A percentile compares a stretch with the other conserved stretches of the same genome.
These are phyloP conservation scores for Metschnikowia borealis DNA, from an alignment of 805 yeast species.

Conservation along the genomic window DNA sequence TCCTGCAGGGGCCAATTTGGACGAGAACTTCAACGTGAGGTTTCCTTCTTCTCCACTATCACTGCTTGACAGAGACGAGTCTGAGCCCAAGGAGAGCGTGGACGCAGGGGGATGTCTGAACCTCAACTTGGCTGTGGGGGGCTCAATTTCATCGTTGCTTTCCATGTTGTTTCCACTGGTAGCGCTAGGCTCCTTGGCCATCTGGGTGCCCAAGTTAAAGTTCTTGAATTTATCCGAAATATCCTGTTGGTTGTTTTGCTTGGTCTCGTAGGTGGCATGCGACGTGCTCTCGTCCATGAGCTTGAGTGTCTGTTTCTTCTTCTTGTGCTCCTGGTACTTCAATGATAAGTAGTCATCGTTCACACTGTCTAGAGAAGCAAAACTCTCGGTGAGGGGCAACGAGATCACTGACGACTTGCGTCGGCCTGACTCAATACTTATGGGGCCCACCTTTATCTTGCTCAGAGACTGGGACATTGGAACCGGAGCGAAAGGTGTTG, in stretches of 20 bases:
- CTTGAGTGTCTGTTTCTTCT: slow-evolving; percentile 11
- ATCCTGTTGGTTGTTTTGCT: slow-evolving; percentile 1
- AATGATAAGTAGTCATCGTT: slow-evolving; percentile 51
- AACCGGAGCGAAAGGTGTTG: background rate
- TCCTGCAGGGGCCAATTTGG: slow-evolving; percentile 32
- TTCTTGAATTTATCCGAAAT: slow-evolving; percentile 29
- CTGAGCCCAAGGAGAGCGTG: slow-evolving; percentile 15
- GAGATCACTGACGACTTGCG: slow-evolving; percentile 66
- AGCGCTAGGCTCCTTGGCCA: slow-evolving; percentile 20
- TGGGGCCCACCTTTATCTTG: slow-evolving; percentile 34
- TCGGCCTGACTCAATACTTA: slow-evolving; percentile 21
- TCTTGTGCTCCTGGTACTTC: slow-evolving; percentile 33
- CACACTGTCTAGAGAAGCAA: slow-evolving; percentile 72
- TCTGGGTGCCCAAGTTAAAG: slow-evolving; percentile 35
- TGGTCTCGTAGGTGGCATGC: slow-evolving; percentile 5
- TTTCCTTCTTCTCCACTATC: slow-evolving; percentile 42
- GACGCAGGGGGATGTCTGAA: slow-evolving; percentile 3
- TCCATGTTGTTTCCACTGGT: slow-evolving; percentile 1
- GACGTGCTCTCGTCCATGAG: slow-evolving; percentile 5
- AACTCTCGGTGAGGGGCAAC: slow-evolving; percentile 66
- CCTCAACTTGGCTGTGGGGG: slow-evolving; percentile 7
- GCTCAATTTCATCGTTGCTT: slow-evolving; percentile 22
- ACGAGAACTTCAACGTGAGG: slow-evolving; percentile 42
- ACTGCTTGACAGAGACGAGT: slow-evolving; percentile 18
- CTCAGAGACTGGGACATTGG: slow-evolving; percentile 10